Evolutionary conservation across 2,329 filamentous ascomycete species (phyloP), one percentile per base, ranked within the genome.

Genomic region (Exophiala phaeomuriformis): DNA sequence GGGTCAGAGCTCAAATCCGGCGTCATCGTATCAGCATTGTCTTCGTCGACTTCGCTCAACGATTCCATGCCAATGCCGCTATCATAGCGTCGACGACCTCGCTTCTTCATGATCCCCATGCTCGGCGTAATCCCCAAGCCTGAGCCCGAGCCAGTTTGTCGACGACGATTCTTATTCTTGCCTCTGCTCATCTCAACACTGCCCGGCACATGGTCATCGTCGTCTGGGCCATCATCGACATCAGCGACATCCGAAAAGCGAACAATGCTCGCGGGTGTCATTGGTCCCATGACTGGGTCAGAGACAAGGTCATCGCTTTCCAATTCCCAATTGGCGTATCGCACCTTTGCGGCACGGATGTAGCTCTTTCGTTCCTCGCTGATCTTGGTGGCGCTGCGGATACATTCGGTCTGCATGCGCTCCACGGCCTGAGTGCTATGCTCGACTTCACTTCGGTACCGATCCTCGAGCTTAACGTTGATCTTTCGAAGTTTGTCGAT

Each of bases 261-360:
- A 3, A 67, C 68, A 53, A 67, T 66, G 51, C 67, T 71, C 31
- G 70, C 65, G 2, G 73, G 73, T 1, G 73, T 75, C 35, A 75
- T 69, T 2, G 73, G 70, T 29, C 69, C 69, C 47, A 67, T 19
- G 19, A 19, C 45, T 28, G 71, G 30, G 64, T 68, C 48, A 62
- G 59, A 45, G 64, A 67, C 49, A 9, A 53, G 55, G 39, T 68
- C 67, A 45, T 68, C 60, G 41, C 68, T 67, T 50, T 65, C 66
- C 9, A 71, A 51, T 41, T 71, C 64, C 67, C 68, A 69, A 44
- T 73, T 73, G 12, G 70, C 70, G 5, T 64, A 60, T 19, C 70
- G 67, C 9, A 69, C 69, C 47, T 70, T 72, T 2, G 58, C 59
- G 8, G 58, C 60, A 27, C 64, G 59, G 9, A 63, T 54, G 46